These are phyloP conservation scores for Diacronema lutheri DNA, from an alignment of 78 protist genomes.

Conservation along the genomic window DNA sequence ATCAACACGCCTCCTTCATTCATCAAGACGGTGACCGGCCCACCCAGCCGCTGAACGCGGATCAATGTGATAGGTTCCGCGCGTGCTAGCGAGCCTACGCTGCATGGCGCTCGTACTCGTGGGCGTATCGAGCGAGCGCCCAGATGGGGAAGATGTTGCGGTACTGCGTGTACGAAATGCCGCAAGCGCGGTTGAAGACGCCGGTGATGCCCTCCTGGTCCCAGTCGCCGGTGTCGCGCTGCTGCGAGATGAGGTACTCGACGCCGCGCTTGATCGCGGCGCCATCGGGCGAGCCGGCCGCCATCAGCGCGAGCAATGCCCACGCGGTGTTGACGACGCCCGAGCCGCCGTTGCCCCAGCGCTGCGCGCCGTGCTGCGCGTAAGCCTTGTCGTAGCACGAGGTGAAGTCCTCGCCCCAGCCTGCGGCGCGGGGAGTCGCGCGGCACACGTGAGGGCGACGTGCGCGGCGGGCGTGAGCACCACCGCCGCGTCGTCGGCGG, in stretches of 20 bases:
- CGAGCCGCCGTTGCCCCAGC: background rate
- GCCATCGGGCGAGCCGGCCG: slow-evolving; percentile 63
- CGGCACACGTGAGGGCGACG: background rate
- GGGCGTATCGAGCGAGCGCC: slow-evolving; percentile 81
- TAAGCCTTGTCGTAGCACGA: slow-evolving; percentile 25
- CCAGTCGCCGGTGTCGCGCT: slow-evolving; percentile 77
- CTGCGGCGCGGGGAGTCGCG: background rate
- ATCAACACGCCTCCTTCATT: too few species aligned
- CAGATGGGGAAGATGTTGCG: slow-evolving; percentile 85
- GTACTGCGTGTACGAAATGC: slow-evolving; percentile 82
- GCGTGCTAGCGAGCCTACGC: too few species aligned
- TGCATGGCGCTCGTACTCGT: background rate
- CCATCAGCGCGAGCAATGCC: slow-evolving; percentile 81
- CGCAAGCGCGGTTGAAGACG: slow-evolving; percentile 90
- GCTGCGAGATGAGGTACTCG: slow-evolving; percentile 17
- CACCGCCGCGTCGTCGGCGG: too few species aligned
- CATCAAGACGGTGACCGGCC: too few species aligned
- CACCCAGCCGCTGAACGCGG: too few species aligned
- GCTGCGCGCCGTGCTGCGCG: background rate
- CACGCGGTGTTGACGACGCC: slow-evolving; percentile 82
- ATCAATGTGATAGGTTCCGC: too few species aligned
- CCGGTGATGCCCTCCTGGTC: slow-evolving; percentile 85
- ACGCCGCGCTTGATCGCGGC: background rate
- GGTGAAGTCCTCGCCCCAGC: slow-evolving; percentile 32
- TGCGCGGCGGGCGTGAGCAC: too few species aligned